These are phyloP conservation scores for Pseudocercospora cruenta DNA, from an alignment of 2,329 filamentous ascomycete species.

Conservation along the genomic window DNA sequence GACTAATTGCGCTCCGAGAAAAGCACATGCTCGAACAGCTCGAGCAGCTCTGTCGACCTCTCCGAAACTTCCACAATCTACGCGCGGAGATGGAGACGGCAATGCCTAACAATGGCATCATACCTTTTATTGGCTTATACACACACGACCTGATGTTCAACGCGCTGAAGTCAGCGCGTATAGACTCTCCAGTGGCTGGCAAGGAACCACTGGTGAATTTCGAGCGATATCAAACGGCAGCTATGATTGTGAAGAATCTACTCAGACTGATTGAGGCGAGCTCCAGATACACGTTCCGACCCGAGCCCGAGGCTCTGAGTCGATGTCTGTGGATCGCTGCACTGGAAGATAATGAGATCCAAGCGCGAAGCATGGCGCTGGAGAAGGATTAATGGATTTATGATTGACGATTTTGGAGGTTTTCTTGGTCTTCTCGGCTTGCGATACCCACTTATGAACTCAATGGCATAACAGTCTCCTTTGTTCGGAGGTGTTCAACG, in stretches of 20 bases:
- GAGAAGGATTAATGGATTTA: slow-evolving; percentile 27
- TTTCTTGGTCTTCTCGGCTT: background rate
- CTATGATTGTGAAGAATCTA: slow-evolving; percentile 77
- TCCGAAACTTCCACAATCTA: slow-evolving; percentile 76
- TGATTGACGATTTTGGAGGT: background rate
- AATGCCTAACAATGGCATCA: slow-evolving; percentile 69
- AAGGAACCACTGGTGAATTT: slow-evolving; percentile 78
- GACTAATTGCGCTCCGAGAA: slow-evolving; percentile 67
- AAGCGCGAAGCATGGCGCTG: slow-evolving; percentile 34
- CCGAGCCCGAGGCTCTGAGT: slow-evolving; percentile 76
- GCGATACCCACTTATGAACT: background rate
- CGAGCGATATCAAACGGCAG: slow-evolving; percentile 76
- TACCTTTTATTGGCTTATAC: slow-evolving; percentile 80
- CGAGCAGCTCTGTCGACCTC: slow-evolving; percentile 73
- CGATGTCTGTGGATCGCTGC: slow-evolving; percentile 85
- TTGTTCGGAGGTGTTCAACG: background rate
- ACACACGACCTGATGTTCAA: slow-evolving; percentile 84
- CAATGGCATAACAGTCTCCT: background rate
- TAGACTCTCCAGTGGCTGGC: slow-evolving; percentile 51
- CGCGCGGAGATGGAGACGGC: slow-evolving; percentile 74
- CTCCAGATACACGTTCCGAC: slow-evolving; percentile 71
- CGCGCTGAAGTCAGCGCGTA: slow-evolving; percentile 74
- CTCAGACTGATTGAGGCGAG: slow-evolving; percentile 79
- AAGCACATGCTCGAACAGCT: slow-evolving; percentile 68
- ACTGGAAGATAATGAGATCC: slow-evolving; percentile 73